Evolutionary conservation across 179 eudicot species (phyloP), one percentile per base, ranked within the genome.

Genomic region (Beta macrorhiza): DNA sequence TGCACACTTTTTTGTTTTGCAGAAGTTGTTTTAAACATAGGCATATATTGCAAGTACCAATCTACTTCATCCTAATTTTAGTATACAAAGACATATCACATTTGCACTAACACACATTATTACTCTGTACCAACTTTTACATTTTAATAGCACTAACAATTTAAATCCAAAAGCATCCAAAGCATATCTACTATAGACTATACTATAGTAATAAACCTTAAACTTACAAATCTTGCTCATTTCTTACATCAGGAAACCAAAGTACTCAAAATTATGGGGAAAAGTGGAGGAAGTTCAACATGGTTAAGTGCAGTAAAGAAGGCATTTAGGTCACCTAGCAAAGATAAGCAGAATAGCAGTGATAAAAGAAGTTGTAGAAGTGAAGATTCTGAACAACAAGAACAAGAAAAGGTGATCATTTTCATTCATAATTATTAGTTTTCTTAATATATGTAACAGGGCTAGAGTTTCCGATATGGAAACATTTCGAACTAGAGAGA

Each of bases 281-380:
- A 79, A 72, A 80, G 72, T 85, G 85, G 85, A 56, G 83, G 83
- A 68, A 80, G 78, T 61, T 79, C 85, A 12, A 72, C 86, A 12
- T 86, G 88, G 88, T 57, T 86, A 16, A 78, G 82, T 77, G 82
- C 82, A 51, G 88, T 86, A 51, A 86, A 78, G 80, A 86, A 81
- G 82, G 86, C 84, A 29, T 83, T 86, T 44, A 72, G 84, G 29
- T 86, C 86, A 78, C 88, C 88, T 19, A 81, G 14, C 44, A 83
- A 83, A 71, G 86, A 78, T 16, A 25, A 56, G 44, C 77, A 74
- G 63, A 74, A 74, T n/a, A 20, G 25, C 29, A 57, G 64, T 76
- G 86, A 84, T 13, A 81, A 83, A 61, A 58, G 88, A 65, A 86
- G 84, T 42, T 83, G 84, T 56, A 55, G 79, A 75, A 86, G 84